These are phyloP conservation scores for Candida mesenterica DNA, from an alignment of 1,139 yeast species.

Conservation along the genomic window DNA sequence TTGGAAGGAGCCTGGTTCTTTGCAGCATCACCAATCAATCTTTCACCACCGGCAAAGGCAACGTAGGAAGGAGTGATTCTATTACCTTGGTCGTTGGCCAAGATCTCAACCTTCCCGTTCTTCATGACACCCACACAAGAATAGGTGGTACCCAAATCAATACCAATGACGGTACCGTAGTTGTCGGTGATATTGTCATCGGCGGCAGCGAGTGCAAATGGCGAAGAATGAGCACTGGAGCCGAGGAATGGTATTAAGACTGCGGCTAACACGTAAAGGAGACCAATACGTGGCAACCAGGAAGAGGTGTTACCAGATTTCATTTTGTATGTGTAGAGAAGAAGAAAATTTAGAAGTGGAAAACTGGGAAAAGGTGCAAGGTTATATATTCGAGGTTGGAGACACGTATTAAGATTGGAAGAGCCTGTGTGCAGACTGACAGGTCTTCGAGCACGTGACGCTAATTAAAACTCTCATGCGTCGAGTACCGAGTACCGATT, in stretches of 20 bases:
- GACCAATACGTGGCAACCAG: constrained; percentile 20
- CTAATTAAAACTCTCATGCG: too few species aligned
- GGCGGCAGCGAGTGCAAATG: constrained; percentile 28
- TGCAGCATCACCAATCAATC: constrained; percentile 93
- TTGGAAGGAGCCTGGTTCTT: constrained; percentile 89
- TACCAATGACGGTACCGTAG: constrained; percentile 82
- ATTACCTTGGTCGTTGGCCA: constrained; percentile 95
- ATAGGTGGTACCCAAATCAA: constrained; percentile 83
- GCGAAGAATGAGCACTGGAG: constrained; percentile 9
- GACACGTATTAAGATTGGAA: constrained; percentile 8
- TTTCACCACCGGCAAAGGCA: constrained; percentile 80
- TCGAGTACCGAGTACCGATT: too few species aligned
- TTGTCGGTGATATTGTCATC: constrained; percentile 43
- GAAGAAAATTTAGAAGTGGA: neutral
- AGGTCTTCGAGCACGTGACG: too few species aligned
- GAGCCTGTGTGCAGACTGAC: too few species aligned
- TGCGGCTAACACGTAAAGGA: constrained; percentile 20
- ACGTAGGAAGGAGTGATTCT: constrained; percentile 92
- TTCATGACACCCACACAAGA: constrained; percentile 96
- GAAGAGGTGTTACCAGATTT: constrained; percentile 12
- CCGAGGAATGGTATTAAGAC: constrained; percentile 18
- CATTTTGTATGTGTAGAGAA: constrained; percentile 5
- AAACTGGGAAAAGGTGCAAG: neutral
- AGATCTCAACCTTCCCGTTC: constrained; percentile 85
- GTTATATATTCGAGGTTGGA: constrained; percentile 8